These are phyloP conservation scores for Penicillium pulvis DNA, from an alignment of 495 filamentous ascomycete species.

Conservation along the genomic window DNA sequence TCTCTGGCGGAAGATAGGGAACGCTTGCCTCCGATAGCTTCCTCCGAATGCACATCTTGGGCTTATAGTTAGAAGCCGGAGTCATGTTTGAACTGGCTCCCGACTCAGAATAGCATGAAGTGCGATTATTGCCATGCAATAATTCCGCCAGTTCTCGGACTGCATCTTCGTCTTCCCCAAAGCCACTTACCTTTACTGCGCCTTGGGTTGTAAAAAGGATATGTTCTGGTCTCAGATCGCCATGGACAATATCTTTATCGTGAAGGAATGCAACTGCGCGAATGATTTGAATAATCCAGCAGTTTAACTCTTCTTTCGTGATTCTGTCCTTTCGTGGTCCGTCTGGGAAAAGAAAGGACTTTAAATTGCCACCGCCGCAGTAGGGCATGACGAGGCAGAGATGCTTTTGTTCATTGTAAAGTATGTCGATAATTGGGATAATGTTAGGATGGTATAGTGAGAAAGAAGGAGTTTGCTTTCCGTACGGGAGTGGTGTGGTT, in stretches of 20 bases:
- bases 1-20: constrained; percentile 21
- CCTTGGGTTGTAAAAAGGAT: constrained; percentile 47
- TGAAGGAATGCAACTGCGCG: constrained; percentile 59
- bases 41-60: constrained; percentile 5
- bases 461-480: background rate
- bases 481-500: background rate
- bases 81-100: background rate
- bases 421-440: constrained; percentile 16
- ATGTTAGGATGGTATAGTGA: constrained; percentile 20
- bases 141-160: constrained; percentile 8
- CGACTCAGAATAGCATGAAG: background rate
- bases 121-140: background rate
- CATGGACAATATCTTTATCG: constrained; percentile 22
- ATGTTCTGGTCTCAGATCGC: constrained; percentile 54
- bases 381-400: constrained; percentile 26
- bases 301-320: constrained; percentile 12
- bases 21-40: constrained; percentile 6
- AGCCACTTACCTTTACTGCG: constrained; percentile 12
- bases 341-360: constrained; percentile 4
- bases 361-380: constrained; percentile 21
- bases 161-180: constrained; percentile 14
- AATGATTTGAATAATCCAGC: constrained; percentile 53
- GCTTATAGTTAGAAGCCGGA: constrained; percentile 1
- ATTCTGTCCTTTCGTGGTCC: background rate
- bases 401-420: constrained; percentile 18